Evolutionary conservation across 2,329 filamentous ascomycete genomes (phyloP).

Genomic region (Fulvia fulva): DNA sequence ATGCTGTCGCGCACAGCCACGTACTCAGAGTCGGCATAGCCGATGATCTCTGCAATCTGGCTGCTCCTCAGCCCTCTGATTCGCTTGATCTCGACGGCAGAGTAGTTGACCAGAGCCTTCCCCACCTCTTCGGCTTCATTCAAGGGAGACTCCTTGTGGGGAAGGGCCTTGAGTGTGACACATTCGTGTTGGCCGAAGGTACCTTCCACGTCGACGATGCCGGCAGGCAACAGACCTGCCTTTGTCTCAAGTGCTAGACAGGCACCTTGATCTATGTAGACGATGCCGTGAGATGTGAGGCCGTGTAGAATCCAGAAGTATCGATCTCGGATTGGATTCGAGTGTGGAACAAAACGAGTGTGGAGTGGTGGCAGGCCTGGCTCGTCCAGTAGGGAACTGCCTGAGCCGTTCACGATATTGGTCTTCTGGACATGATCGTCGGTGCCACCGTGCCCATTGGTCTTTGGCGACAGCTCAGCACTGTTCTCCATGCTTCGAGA

Average conservation of each 20-base stretch:
- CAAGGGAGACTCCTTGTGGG: constrained; percentile 47
- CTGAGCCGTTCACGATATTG: constrained; percentile 24
- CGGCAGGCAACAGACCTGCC: constrained; percentile 81
- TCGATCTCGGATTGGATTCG: constrained; percentile 80
- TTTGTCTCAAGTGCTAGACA: constrained; percentile 67
- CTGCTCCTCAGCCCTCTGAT: constrained; percentile 82
- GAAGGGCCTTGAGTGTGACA: constrained; percentile 77
- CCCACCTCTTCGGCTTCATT: constrained; percentile 64
- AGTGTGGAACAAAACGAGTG: constrained; percentile 85
- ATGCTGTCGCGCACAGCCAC: constrained; percentile 85
- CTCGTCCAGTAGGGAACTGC: constrained; percentile 28
- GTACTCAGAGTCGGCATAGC: constrained; percentile 93
- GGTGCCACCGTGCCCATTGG: constrained; percentile 1
- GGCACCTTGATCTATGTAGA: constrained; percentile 92
- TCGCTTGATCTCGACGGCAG: constrained; percentile 72
- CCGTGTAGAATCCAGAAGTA: constrained; percentile 98
- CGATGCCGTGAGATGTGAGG: constrained; percentile 78
- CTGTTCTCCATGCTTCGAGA: constrained; percentile 25
- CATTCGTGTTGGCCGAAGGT: constrained; percentile 89
- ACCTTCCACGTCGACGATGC: constrained; percentile 85
- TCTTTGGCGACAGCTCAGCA: constrained; percentile 18
- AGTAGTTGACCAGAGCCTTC: constrained; percentile 87
- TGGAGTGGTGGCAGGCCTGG: constrained; percentile 59
- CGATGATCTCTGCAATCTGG: constrained; percentile 74
- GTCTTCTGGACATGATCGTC: constrained; percentile 23